phyloP scores from a whole-genome alignment of 441 rosid genomes.

The Populus trichocarpa region DNA sequence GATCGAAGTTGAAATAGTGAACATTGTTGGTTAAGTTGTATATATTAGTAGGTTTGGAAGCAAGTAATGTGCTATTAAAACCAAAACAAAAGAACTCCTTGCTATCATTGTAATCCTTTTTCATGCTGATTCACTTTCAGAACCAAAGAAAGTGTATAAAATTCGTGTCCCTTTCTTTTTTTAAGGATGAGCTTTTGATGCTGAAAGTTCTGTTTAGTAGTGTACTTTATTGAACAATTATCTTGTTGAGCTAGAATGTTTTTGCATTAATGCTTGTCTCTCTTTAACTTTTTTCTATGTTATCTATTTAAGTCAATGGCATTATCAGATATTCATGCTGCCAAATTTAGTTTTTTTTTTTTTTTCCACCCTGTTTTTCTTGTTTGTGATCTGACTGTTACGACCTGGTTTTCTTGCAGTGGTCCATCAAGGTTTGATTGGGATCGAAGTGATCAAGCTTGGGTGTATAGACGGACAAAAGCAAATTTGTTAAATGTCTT shows the following conservation, averaged over 20 bases:
- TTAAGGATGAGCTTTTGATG: not conserved
- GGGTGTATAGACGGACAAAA: conserved; percentile 70
- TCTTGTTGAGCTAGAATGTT: not conserved
- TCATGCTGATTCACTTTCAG: not conserved
- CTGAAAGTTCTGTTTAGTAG: not conserved
- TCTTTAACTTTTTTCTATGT: not conserved
- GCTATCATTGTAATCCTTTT: not conserved
- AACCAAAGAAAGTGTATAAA: not conserved
- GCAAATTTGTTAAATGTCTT: conserved; percentile 54
- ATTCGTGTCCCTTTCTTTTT: not conserved
- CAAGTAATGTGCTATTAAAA: not conserved
- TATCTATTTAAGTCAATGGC: not conserved
- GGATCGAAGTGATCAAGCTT: conserved; percentile 56
- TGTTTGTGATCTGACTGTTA: not conserved
- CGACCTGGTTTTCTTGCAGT: conserved; percentile 33
- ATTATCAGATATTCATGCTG: not conserved
- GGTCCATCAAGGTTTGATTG: conserved; percentile 90
- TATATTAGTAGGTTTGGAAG: not conserved
- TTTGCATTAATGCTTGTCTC: not conserved
- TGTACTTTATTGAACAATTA: not conserved
- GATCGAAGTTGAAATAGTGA: not conserved
- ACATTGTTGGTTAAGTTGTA: not conserved
- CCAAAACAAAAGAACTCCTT: not conserved
- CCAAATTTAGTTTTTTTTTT: not conserved
- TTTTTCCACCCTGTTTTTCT: not conserved